A percentile compares a stretch with the other conserved stretches of the same genome.
Evolutionary conservation across 2,329 filamentous ascomycete genomes (phyloP).

Genomic region (Aspergillus luchuensis): DNA sequence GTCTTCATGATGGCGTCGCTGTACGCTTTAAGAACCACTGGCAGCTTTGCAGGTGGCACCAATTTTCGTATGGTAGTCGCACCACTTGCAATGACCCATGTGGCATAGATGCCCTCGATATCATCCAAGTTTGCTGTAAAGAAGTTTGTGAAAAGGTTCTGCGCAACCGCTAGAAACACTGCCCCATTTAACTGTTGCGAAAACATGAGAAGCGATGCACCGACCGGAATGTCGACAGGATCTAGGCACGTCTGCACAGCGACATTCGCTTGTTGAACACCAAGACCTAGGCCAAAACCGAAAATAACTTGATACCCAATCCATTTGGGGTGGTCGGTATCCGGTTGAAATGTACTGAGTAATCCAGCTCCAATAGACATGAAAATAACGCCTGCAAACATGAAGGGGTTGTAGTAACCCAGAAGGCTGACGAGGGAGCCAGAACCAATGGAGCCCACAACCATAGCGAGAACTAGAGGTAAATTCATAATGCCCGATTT

Average conservation of each 20-base stretch:
- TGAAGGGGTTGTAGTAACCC: slow-evolving; percentile 44
- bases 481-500: slow-evolving; percentile 41
- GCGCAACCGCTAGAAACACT: slow-evolving; percentile 33
- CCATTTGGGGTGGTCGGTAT: slow-evolving; percentile 36
- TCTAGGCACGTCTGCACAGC: slow-evolving; percentile 38
- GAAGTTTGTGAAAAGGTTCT: slow-evolving; percentile 17
- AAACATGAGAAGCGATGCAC: slow-evolving; percentile 39
- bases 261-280: slow-evolving; percentile 39
- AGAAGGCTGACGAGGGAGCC: slow-evolving; percentile 32
- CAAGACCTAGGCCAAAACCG: slow-evolving; percentile 39
- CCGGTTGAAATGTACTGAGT: slow-evolving; percentile 35
- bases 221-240: slow-evolving; percentile 36
- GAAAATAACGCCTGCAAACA: slow-evolving; percentile 33
- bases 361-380: slow-evolving; percentile 39
- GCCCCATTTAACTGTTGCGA: slow-evolving; percentile 40
- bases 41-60: not conserved
- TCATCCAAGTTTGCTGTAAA: not conserved
- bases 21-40: not conserved
- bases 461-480: slow-evolving; percentile 33
- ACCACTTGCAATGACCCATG: not conserved
- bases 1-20: not conserved
- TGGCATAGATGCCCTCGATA: not conserved
- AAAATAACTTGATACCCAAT: slow-evolving; percentile 44
- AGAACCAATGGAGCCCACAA: slow-evolving; percentile 32
- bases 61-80: not conserved